These are phyloP conservation scores for Chalara sp. DNA, from an alignment of 2,329 filamentous ascomycete species.

Conservation along the genomic window DNA sequence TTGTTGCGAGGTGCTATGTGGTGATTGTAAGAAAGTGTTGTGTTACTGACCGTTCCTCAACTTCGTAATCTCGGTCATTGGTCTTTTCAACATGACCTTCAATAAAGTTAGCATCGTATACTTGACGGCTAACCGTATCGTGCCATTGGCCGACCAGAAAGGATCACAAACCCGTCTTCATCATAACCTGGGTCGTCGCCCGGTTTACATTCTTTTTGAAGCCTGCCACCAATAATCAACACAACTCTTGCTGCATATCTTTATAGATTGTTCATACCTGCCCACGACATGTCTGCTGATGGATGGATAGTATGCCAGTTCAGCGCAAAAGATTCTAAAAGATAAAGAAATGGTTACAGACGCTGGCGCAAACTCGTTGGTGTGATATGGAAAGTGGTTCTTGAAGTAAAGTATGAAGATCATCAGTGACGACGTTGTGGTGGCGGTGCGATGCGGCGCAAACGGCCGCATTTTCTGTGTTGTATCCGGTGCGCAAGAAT, in stretches of 20 bases:
- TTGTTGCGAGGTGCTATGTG: too few relatives aligned
- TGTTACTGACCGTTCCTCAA: conserved; percentile 70
- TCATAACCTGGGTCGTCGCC: conserved; percentile 99
- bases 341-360: neutral
- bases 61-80: conserved; percentile 97
- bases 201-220: conserved; percentile 98
- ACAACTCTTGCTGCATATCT: neutral
- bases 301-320: neutral
- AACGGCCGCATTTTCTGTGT: neutral
- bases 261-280: conserved; percentile 28
- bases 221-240: conserved; percentile 39
- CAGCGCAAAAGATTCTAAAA: neutral
- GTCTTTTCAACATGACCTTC: conserved; percentile 96
- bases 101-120: neutral
- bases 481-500: too few relatives aligned
- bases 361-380: neutral
- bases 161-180: conserved; percentile 75
- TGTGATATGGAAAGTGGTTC: neutral
- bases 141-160: conserved; percentile 7
- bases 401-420: conserved; percentile 1
- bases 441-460: neutral
- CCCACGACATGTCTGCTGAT: conserved; percentile 38
- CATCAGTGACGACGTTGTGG: neutral
- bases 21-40: too few relatives aligned
- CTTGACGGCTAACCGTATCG: neutral